These are phyloP conservation scores for Remersonia thermophila DNA, from an alignment of 2,329 filamentous ascomycete genomes.

Conservation along the genomic window DNA sequence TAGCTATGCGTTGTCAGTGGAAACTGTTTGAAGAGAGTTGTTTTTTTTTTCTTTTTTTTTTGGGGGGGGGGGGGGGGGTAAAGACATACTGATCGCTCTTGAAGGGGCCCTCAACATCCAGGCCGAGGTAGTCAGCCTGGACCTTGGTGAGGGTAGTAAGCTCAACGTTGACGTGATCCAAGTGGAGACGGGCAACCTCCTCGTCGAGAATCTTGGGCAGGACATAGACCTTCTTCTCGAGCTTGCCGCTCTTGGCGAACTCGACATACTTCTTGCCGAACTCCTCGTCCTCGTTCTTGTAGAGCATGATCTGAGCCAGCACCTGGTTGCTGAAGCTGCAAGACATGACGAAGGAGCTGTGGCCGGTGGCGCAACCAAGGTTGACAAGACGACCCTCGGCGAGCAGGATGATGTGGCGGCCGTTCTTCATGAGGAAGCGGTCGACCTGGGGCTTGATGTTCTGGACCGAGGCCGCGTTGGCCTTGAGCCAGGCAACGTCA, in stretches of 20 bases:
- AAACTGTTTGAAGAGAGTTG: not conserved
- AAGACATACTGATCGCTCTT: slow-evolving; percentile 80
- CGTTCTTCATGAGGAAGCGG: slow-evolving; percentile 87
- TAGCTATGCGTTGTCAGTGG: slow-evolving; percentile 32
- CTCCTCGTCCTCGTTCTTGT: slow-evolving; percentile 76
- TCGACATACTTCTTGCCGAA: slow-evolving; percentile 93
- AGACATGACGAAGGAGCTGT: slow-evolving; percentile 99
- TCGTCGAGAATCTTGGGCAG: slow-evolving; percentile 98
- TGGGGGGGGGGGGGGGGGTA: too few relatives aligned
- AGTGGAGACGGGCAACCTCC: slow-evolving; percentile 91
- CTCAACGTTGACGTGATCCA: slow-evolving; percentile 88
- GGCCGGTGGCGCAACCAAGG: slow-evolving; percentile 95
- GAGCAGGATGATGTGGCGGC: slow-evolving; percentile 95
- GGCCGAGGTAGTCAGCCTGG: slow-evolving; percentile 90
- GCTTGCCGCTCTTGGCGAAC: slow-evolving; percentile 86
- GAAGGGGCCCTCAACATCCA: slow-evolving; percentile 79
- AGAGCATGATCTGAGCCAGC: slow-evolving; percentile 96
- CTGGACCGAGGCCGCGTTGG: slow-evolving; percentile 81
- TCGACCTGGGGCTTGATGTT: slow-evolving; percentile 99
- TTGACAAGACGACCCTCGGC: slow-evolving; percentile 98
- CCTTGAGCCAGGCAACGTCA: slow-evolving; percentile 98
- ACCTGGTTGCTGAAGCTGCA: slow-evolving; percentile 99
- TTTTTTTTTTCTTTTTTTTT: too few relatives aligned
- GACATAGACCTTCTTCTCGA: slow-evolving; percentile 86
- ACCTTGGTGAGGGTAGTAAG: slow-evolving; percentile 71